Percentiles rank a stretch among this genome's conserved stretches.
Evolutionary conservation across 78 protist species (phyloP).

Genomic region (Chrysochromulina tobinii): DNA sequence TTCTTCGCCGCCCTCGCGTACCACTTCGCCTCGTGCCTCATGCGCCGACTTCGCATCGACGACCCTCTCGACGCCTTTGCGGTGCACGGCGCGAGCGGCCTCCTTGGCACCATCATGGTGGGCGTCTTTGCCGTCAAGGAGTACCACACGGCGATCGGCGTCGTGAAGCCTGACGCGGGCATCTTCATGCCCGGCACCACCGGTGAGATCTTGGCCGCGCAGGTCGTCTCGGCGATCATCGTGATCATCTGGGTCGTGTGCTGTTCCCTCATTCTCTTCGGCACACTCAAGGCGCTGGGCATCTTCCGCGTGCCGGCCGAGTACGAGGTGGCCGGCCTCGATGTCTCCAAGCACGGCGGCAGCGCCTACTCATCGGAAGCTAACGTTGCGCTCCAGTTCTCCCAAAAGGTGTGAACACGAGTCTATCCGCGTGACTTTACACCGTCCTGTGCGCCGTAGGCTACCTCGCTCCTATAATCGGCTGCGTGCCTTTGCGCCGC

Average conservation of each 20-base stretch:
- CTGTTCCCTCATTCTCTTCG: neutral
- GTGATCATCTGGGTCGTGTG: neutral
- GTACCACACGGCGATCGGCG: too few species aligned
- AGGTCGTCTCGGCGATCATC: neutral
- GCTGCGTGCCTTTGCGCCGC: too few species aligned
- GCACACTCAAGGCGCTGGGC: neutral
- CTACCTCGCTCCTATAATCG: too few species aligned
- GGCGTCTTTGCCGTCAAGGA: neutral
- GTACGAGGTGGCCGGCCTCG: neutral
- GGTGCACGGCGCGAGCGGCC: conserved; percentile 25
- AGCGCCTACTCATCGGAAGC: neutral
- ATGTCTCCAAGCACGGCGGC: neutral
- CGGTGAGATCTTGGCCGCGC: too few species aligned
- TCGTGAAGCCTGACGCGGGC: too few species aligned
- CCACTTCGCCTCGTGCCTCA: neutral
- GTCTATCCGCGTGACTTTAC: too few species aligned
- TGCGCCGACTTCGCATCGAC: neutral
- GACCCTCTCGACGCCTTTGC: conserved; percentile 41
- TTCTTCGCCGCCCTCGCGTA: neutral
- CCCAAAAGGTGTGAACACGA: too few species aligned
- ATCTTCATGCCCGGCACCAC: too few species aligned
- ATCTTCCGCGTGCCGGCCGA: neutral
- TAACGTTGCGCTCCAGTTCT: too few species aligned
- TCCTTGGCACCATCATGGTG: neutral
- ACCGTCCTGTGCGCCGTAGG: too few species aligned